A percentile compares a stretch with the other conserved stretches of the same genome.
Conservation (phyloP, 805 yeast species). For the Cyberlindnera japonica region DNA sequence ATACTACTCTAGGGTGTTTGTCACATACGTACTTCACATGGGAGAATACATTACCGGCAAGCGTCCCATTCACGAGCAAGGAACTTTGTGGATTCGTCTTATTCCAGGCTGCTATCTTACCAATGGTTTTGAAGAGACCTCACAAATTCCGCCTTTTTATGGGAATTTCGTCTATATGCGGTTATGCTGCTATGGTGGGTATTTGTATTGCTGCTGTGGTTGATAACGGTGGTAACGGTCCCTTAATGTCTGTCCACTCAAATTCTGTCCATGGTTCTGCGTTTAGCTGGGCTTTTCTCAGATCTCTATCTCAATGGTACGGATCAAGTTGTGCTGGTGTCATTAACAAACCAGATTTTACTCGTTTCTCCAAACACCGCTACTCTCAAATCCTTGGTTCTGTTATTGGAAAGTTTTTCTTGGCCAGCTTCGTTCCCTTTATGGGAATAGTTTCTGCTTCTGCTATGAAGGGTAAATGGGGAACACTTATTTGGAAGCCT, state of each 20-base stretch:
- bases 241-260: constrained; percentile 7
- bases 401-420: constrained; percentile 28
- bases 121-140: constrained; percentile 7
- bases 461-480: constrained; percentile 32
- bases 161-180: constrained; percentile 6
- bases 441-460: constrained; percentile 38
- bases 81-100: constrained; percentile 11
- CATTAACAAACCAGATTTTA: constrained; percentile 37
- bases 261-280: constrained; percentile 11
- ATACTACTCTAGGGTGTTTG: constrained; percentile 4
- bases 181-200: constrained; percentile 10
- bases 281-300: constrained; percentile 38
- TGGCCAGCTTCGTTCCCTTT: constrained; percentile 36
- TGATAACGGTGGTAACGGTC: constrained; percentile 12
- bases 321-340: constrained; percentile 36
- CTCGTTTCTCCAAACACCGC: constrained; percentile 32
- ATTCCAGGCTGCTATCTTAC: constrained; percentile 6
- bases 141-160: constrained; percentile 8
- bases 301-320: constrained; percentile 37
- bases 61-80: constrained; percentile 7
- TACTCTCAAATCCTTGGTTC: constrained; percentile 30
- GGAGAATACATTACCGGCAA: constrained; percentile 10
- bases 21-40: constrained; percentile 6
- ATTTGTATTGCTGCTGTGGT: constrained; percentile 11
- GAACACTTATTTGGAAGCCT: constrained; percentile 36